A percentile compares a stretch with the other conserved stretches of the same genome.
Conservation (phyloP, 2,329 filamentous ascomycete species). For the Colletotrichum theobromicola region DNA sequence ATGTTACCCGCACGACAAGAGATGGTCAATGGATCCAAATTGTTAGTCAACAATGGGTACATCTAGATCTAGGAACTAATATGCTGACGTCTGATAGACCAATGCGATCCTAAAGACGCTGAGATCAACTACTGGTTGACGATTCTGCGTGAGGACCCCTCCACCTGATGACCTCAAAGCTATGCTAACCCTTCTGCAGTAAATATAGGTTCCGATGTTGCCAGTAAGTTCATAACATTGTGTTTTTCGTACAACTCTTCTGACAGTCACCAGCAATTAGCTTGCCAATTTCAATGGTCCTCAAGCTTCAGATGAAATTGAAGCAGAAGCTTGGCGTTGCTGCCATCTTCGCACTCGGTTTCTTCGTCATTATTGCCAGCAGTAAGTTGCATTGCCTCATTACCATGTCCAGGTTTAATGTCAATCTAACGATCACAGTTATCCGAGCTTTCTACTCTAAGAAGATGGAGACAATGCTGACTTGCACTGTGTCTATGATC, state of each 20-base stretch:
- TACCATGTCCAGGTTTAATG: fast-evolving
- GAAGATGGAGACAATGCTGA: slow-evolving; percentile 38
- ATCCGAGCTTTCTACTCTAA: slow-evolving; percentile 39
- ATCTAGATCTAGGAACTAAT: neutral
- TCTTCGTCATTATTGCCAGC: slow-evolving; percentile 35
- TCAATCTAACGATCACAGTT: slow-evolving; percentile 18
- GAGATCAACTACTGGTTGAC: slow-evolving; percentile 24
- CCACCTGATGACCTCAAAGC: neutral
- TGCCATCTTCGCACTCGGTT: slow-evolving; percentile 34
- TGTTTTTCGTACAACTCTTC: neutral
- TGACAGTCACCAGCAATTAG: slow-evolving; percentile 29
- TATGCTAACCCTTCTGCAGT: neutral
- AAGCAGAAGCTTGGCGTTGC: slow-evolving; percentile 37
- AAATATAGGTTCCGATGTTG: neutral
- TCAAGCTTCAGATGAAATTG: slow-evolving; percentile 36
- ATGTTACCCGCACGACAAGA: slow-evolving; percentile 37
- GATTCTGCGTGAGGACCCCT: slow-evolving; percentile 7
- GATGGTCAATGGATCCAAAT: slow-evolving; percentile 31
- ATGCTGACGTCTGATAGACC: slow-evolving; percentile 2
- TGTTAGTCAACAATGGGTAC: slow-evolving; percentile 20
- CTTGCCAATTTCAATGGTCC: slow-evolving; percentile 38
- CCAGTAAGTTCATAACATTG: neutral
- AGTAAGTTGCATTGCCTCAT: slow-evolving; percentile 20
- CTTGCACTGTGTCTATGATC: slow-evolving; percentile 42
- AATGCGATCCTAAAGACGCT: slow-evolving; percentile 12